These are phyloP conservation scores for Euphorbia tirucalli DNA, from an alignment of 345 rosid genomes.

Conservation along the genomic window DNA sequence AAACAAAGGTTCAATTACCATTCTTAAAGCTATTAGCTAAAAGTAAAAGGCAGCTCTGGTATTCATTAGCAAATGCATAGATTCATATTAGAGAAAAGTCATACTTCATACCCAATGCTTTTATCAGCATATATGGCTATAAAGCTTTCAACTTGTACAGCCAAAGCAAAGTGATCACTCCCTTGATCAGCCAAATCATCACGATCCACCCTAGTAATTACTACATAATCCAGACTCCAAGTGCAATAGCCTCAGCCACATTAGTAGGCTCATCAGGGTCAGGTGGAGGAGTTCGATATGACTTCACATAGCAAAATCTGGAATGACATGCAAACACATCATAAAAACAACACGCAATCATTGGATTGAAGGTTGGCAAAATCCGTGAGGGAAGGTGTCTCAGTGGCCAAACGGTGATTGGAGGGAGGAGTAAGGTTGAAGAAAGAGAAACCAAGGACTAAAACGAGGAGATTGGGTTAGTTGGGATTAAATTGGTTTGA, in stretches of 20 bases:
- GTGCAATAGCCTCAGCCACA: constrained; percentile 95
- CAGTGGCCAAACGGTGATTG: constrained; percentile 60
- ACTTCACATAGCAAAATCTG: constrained; percentile 94
- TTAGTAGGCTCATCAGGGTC: constrained; percentile 86
- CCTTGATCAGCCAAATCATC: constrained; percentile 93
- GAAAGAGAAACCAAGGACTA: not conserved
- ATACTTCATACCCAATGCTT: constrained; percentile 76
- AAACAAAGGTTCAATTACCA: not conserved
- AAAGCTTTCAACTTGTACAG: constrained; percentile 70
- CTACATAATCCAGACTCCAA: constrained; percentile 92
- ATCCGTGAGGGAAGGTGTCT: constrained; percentile 63
- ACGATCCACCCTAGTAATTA: constrained; percentile 88
- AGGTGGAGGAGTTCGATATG: constrained; percentile 89
- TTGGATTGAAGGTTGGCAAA: constrained; percentile 46
- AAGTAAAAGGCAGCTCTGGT: not conserved
- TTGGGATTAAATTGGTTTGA: not conserved
- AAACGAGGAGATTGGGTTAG: not conserved
- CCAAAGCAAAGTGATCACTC: constrained; percentile 69
- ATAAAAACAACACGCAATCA: constrained; percentile 24
- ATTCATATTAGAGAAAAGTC: not conserved
- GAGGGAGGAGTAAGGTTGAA: not conserved
- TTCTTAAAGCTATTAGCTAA: not conserved
- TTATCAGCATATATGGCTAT: constrained; percentile 85
- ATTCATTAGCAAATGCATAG: not conserved
- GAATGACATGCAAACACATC: not conserved